Conservation (phyloP, 768 basidiomycete species). For the Russula sp. region DNA sequence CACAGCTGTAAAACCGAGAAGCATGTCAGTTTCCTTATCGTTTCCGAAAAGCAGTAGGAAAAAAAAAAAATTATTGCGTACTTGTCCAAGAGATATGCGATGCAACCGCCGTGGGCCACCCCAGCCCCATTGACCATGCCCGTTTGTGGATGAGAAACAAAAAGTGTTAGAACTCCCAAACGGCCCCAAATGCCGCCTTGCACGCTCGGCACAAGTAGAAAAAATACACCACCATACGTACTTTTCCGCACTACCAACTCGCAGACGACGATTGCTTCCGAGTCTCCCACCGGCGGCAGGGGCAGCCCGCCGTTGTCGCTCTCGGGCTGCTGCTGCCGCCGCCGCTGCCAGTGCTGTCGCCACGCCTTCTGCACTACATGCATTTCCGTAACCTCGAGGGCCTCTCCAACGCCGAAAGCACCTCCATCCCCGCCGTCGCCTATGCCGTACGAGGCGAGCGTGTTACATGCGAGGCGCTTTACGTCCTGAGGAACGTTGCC, state of each 20-base stretch:
- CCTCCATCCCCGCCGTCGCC: constrained; percentile 37
- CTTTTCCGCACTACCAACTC: constrained; percentile 59
- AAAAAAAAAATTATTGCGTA: background rate
- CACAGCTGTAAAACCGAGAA: constrained; percentile 38
- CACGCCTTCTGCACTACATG: constrained; percentile 28
- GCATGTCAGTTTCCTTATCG: background rate
- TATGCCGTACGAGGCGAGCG: constrained; percentile 63
- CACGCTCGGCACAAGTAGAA: no score
- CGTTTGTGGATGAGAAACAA: constrained; percentile 22
- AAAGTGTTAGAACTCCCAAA: background rate
- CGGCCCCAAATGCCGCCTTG: no score
- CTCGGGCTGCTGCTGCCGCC: no score
- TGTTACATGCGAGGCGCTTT: constrained; percentile 62
- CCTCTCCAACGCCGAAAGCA: constrained; percentile 52
- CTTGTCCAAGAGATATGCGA: constrained; percentile 35
- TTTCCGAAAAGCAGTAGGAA: no score
- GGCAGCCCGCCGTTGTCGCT: constrained; percentile 34
- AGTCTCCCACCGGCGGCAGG: no score
- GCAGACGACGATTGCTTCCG: constrained; percentile 41
- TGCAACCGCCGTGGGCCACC: constrained; percentile 69
- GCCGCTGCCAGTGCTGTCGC: no score
- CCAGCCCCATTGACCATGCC: constrained; percentile 73
- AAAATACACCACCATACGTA: constrained; percentile 21
- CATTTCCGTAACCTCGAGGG: constrained; percentile 55
- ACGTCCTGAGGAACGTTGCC: constrained; percentile 57